Evolutionary conservation across 306 rosid species (phyloP), one percentile per base, ranked within the genome.

Genomic region (Sicyos baderoa): DNA sequence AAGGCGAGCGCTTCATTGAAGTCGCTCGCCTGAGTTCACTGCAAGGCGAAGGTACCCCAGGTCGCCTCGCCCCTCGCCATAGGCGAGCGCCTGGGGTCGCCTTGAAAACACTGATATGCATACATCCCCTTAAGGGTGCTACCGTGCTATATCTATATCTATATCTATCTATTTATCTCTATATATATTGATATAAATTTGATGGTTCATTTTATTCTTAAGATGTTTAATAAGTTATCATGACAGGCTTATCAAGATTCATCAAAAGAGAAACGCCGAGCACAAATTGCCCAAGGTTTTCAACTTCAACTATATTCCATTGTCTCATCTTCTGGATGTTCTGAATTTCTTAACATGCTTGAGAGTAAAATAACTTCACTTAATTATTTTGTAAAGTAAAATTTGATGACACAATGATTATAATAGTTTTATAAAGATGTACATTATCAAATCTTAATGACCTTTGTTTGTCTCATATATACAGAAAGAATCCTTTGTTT

Each of bases 161-260:
- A n/a, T n/a, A n/a, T n/a, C n/a, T n/a, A n/a, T n/a, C n/a, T n/a
- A n/a, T n/a, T n/a, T n/a, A n/a, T n/a, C n/a, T n/a, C n/a, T n/a
- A 29, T 29, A 29, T 29, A 29, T 29, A 29, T 29, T 29, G 4
- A 29, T 29, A 29, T 29, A 29, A 29, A 3, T 29, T 29, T 29
- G 53, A 64, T 64, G 51, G 5, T 12, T n/a, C 9, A 51, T 37
- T 4, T 76, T 51, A 72, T 73, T 18, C 68, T 63, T 27, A 58
- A 23, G 42, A 64, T 37, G 77, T 71, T 40, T 55, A 72, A 80
- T 62, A 62, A 78, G 45, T 68, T 22, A 44, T 77, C 6, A 71
- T 76, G 77, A 74, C 86, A 93, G 99, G 97, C 97, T 74, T 90
- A 94, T 78, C 97, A 85, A 86, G 97, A 94, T 8, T 90, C 99